These are phyloP conservation scores for Fennellomyces sp. DNA, from an alignment of 371 early-diverging fungal species.

Conservation along the genomic window DNA sequence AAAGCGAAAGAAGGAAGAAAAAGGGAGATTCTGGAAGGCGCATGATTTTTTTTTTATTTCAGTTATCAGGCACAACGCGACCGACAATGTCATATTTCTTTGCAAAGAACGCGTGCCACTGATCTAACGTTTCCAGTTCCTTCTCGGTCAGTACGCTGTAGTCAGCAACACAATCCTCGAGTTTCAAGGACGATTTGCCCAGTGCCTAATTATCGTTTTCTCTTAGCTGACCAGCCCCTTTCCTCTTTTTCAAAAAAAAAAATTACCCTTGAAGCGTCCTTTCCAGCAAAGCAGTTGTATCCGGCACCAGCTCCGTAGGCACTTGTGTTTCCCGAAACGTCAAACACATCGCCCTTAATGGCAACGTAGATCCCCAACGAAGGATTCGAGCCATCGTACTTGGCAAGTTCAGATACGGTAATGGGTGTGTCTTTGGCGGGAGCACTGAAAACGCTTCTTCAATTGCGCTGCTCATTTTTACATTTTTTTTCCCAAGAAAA, in stretches of 20 bases:
- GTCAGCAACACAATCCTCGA: constrained; percentile 76
- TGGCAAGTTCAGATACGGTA: constrained; percentile 66
- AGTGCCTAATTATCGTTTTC: constrained; percentile 58
- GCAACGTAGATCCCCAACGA: constrained; percentile 78
- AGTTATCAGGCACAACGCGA: constrained; percentile 49
- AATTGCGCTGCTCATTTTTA: not conserved
- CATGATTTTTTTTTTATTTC: not conserved
- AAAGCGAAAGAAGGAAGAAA: not conserved
- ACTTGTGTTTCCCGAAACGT: constrained; percentile 70
- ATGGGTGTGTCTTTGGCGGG: constrained; percentile 56
- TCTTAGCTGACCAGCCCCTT: not conserved
- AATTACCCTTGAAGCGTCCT: constrained; percentile 75
- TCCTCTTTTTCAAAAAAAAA: too few species aligned
- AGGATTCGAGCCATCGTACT: constrained; percentile 73
- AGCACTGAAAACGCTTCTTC: constrained; percentile 23
- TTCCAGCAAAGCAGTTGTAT: constrained; percentile 80
- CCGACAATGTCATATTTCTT: constrained; percentile 81
- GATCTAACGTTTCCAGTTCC: constrained; percentile 72
- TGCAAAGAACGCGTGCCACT: constrained; percentile 78
- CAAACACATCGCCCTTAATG: constrained; percentile 82
- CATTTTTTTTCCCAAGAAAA: not conserved
- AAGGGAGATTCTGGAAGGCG: not conserved
- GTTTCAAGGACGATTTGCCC: constrained; percentile 75
- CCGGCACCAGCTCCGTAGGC: constrained; percentile 72
- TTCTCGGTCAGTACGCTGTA: constrained; percentile 65